Percentiles rank a stretch among this genome's conserved stretches.
Conservation (phyloP, 202 grass and related monocot genomes). For the Thinopyrum obtusiflorum region DNA sequence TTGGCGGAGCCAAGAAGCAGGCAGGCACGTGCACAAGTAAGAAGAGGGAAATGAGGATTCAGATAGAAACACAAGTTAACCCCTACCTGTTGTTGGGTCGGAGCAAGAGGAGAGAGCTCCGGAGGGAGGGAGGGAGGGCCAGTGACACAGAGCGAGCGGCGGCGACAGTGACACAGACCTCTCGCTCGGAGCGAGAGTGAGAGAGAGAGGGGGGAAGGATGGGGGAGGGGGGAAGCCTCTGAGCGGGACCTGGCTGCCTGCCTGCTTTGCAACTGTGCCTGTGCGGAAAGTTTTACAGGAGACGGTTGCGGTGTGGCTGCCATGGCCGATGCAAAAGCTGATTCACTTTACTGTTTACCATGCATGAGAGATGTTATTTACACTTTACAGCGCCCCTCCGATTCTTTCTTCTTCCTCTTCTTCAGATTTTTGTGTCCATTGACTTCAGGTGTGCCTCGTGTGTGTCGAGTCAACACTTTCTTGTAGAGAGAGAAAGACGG, state of each 20-base stretch:
- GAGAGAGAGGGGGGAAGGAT: neutral
- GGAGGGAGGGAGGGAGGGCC: neutral
- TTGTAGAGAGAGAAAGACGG: no score
- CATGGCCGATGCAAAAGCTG: conserved; percentile 17
- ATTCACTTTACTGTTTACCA: conserved; percentile 41
- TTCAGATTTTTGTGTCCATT: no score
- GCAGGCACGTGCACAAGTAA: conserved; percentile 35
- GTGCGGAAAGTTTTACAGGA: conserved; percentile 31
- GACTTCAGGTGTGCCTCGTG: neutral
- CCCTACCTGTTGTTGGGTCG: conserved; percentile 31
- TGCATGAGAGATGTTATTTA: conserved; percentile 14
- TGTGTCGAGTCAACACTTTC: neutral
- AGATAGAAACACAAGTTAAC: neutral
- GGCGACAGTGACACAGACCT: conserved; percentile 34
- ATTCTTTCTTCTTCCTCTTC: neutral
- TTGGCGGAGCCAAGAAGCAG: conserved; percentile 29
- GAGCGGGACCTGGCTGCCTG: neutral
- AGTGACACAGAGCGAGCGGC: neutral
- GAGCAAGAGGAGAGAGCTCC: neutral
- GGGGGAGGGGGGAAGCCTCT: conserved; percentile 19
- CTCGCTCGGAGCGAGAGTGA: neutral
- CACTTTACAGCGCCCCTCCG: neutral
- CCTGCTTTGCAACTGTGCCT: neutral
- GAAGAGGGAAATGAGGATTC: neutral
- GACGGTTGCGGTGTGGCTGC: neutral